These are phyloP conservation scores for Salix purpurea DNA, from an alignment of 345 rosid species.

Conservation along the genomic window DNA sequence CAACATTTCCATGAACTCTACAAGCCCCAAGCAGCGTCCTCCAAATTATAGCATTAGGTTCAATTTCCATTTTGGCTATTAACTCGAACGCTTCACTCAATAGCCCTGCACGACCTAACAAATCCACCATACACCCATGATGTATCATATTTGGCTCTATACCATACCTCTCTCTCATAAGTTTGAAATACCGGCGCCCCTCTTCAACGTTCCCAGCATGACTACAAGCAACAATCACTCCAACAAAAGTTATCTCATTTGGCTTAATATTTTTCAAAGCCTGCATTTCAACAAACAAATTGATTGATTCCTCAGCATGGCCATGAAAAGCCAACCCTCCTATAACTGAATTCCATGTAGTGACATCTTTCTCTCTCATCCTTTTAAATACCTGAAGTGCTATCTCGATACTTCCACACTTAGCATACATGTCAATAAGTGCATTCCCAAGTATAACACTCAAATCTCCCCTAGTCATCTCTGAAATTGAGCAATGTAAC, in stretches of 20 bases:
- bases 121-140: conserved; percentile 68
- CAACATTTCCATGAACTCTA: conserved; percentile 49
- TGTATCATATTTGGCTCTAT: conserved; percentile 63
- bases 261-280: conserved; percentile 42
- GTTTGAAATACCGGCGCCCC: conserved; percentile 50
- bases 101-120: conserved; percentile 61
- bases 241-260: conserved; percentile 58
- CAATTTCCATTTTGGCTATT: conserved; percentile 49
- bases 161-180: conserved; percentile 42
- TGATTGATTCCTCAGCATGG: conserved; percentile 44
- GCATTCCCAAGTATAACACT: conserved; percentile 55
- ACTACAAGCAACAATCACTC: conserved; percentile 63
- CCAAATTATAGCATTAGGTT: conserved; percentile 59
- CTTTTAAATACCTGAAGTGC: conserved; percentile 53
- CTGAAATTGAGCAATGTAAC: conserved; percentile 42
- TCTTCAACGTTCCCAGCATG: conserved; percentile 57
- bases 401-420: conserved; percentile 53
- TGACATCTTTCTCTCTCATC: conserved; percentile 48
- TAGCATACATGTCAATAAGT: conserved; percentile 62
- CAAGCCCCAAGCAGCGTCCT: conserved; percentile 70
- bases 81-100: conserved; percentile 55
- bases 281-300: conserved; percentile 51
- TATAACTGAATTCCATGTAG: conserved; percentile 64
- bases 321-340: conserved; percentile 67
- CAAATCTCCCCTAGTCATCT: conserved; percentile 22